Base-by-base conservation (phyloP, 176 grass and related monocot species). In the Poa pratensis region DNA sequence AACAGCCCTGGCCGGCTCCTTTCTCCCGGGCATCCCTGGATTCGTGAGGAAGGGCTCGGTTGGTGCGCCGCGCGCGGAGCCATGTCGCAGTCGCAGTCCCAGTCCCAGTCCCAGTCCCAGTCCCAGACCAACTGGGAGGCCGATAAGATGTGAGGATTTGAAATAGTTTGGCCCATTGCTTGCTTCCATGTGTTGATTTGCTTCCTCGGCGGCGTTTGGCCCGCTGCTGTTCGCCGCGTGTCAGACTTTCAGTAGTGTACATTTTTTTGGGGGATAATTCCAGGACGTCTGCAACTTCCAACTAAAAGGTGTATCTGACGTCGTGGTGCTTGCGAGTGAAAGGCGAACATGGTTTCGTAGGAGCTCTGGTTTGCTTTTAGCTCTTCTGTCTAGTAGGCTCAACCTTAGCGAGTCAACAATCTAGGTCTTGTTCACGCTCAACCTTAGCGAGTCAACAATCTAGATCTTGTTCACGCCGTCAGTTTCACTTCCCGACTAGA, bases 71-170 rank as follows among this genome's bases (percentile, higher is more conserved):
- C n/a, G 52, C 11, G 65, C 55, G 51, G 64, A 49, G 50, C 59
- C 81, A 88, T 88, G 87, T 79, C 81, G 75, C 87, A 87, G 78
- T 50, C 69, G 5, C 35, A 37, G 5, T 37, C 35, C 5, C 59
- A 73, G 23, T 70, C 55, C 2, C 64, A 68, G 64, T 68, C 64
- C 1, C 67, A 70, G 86, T 71, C 80, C 27, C 80, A 87, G 86
- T 52, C 72, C 3, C 62, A 76, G 39, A 88, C 83, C 66, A 88
- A 79, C 66, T 88, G 87, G 87, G 87, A 88, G 46, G 87, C 81
- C 1, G 87, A 88, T 55, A 88, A 84, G 76, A 88, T 88, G 87
- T 88, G 34, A 88, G 87, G 4, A 73, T 64, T 19, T 71, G 12
- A 8, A 54, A 26, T 62, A 14, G 5, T 57, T 57, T 71, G 22